Evolutionary conservation across 2,329 filamentous ascomycete species (phyloP), one percentile per base, ranked within the genome.

Genomic region (Coniochaeta sp.): DNA sequence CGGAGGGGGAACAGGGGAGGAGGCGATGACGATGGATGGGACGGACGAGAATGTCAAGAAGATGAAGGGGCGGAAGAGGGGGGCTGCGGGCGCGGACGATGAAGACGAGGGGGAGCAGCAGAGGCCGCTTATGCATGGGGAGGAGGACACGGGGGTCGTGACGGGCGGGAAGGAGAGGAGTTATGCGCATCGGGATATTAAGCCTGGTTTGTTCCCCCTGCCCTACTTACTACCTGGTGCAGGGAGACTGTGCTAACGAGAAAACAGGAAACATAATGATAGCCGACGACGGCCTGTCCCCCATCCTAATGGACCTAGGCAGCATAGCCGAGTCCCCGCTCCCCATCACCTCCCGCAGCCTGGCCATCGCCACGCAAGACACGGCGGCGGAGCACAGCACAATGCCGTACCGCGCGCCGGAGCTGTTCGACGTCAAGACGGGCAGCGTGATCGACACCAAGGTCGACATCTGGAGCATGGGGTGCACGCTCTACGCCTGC

Each of bases 341-440:
- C 52, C 82, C 89, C 24, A 92, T 97, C 60, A 95, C 92, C 4
- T 94, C 89, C 16, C 86, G 92, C 55, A 95, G 90, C 3, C 79
- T 95, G 51, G 94, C 94, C 42, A 82, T 99, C 47, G 89, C 91
- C 50, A 88, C 95, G 31, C 94, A 97, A 71, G 94, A 99, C 68
- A 88, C 83, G 35, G 94, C 94, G 20, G 94, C 92, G 51, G 94
- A 99, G 68, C 92, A 97, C 75, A 92, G 86, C 58, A 99, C 94
- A 35, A 97, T 99, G 92, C 91, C 94, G 0, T 99, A 99, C 72
- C 90, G 94, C 54, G 94, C 94, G 1, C 94, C 94, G 0, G 94
- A 99, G 71, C 84, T 99, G 55, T 99, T 99, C 69, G 94, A 99
- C 67, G 94, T 97, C 52, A 95, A 95, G 71, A 96, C 91, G 3